Evolutionary conservation across 2,329 filamentous ascomycete genomes (phyloP), one percentile per base, ranked within the genome.

Genomic region (Sarocladium kiliense): DNA sequence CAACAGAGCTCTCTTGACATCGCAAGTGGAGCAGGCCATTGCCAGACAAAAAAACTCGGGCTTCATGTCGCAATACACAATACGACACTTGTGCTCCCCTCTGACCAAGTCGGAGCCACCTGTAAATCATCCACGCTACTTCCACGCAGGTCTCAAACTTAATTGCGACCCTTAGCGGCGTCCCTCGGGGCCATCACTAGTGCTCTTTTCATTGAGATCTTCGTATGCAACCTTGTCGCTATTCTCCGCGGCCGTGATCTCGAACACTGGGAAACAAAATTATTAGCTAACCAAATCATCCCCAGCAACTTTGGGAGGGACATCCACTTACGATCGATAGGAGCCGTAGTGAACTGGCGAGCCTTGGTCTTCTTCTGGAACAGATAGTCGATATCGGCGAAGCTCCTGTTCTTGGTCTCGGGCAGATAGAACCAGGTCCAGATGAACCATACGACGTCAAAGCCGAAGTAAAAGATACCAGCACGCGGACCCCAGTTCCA

Each of bases 301-400:
- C n/a, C 7, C 37, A 41, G n/a, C 14, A 41, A 9, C 18, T 30
- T n/a, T 27, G 14, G 14, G 26, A 53, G 21, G 7, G 27, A 3
- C 26, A 4, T 14, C 53, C 3, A 12, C 39, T 19, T 62, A 68
- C 66, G 54, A 25, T 68, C 66, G 32, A 67, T 32, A 9, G 63
- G 62, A 23, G 64, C 57, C 2, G 62, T 59, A 0, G 55, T 32
- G 50, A 71, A 76, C 53, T 72, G 68, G 54, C 68, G 64, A 4
- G 70, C 68, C 10, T 63, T 54, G 3, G 64, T 61, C 56, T 62
- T 66, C 50, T 60, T 65, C 54, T 75, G 68, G 62, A 79, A 79
- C 56, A 80, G 61, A n/a, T 70, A 64, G 58, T 79, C 76, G 19
- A 79, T 70, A 62, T 79, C 76, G 55, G 74, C 74, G 51, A 77